These are phyloP conservation scores for Groenewaldozyma salmanticensis DNA, from an alignment of 805 yeast species.

Conservation along the genomic window DNA sequence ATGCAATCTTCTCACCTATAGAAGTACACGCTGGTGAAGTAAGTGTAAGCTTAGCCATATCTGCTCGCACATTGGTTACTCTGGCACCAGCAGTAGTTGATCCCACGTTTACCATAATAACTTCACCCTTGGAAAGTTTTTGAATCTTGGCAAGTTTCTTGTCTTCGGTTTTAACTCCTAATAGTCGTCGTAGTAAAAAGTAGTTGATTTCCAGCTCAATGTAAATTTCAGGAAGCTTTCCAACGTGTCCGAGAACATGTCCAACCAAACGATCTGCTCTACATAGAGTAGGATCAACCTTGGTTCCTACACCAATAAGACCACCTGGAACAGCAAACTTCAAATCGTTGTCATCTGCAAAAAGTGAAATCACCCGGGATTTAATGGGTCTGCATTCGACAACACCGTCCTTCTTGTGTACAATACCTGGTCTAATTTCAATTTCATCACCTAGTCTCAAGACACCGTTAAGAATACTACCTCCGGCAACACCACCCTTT, in stretches of 20 bases:
- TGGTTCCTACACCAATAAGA: conserved; percentile 98
- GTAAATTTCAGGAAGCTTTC: conserved; percentile 90
- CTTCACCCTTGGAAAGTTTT: conserved; percentile 88
- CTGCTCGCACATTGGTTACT: conserved; percentile 95
- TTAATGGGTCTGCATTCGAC: conserved; percentile 94
- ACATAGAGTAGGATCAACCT: conserved; percentile 96
- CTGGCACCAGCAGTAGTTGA: conserved; percentile 99
- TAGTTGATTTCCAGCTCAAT: conserved; percentile 96
- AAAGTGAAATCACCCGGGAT: conserved; percentile 85
- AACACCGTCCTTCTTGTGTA: conserved; percentile 78
- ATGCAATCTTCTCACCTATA: conserved; percentile 94
- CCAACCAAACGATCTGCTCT: conserved; percentile 99
- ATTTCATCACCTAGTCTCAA: conserved; percentile 96
- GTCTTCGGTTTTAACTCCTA: conserved; percentile 98
- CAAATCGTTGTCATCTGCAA: conserved; percentile 95
- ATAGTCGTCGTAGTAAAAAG: conserved; percentile 88
- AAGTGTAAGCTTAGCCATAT: conserved; percentile 95
- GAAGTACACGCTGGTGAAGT: conserved; percentile 99
- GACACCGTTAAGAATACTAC: conserved; percentile 94
- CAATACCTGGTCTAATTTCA: conserved; percentile 98
- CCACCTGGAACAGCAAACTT: conserved; percentile 99
- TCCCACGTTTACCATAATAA: conserved; percentile 97
- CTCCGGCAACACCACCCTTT: conserved; percentile 99
- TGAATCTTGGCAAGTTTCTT: conserved; percentile 95
- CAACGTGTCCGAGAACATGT: conserved; percentile 97